Evolutionary conservation across 176 grass and related monocot genomes (phyloP), one percentile per base, ranked within the genome.

Genomic region (Avena insularis): DNA sequence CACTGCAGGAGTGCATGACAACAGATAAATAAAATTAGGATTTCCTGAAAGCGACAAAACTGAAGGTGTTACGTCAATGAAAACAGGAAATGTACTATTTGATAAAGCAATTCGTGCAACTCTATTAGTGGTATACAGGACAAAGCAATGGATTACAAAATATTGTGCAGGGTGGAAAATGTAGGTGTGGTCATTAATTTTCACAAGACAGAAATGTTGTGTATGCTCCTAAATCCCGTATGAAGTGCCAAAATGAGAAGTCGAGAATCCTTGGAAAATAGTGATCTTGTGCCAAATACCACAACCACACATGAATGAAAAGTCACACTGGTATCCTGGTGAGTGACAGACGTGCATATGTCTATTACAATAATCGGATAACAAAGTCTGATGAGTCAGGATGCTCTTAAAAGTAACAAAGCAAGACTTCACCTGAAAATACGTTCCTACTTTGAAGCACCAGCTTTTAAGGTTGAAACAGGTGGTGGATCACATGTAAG

Each of bases 361-460:
- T 38, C 25, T 47, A 80, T 74, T 64, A 58, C 75, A 66, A 49
- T 36, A 84, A 62, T 82, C 66, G 65, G 1, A 33, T 2, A 87
- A 59, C 23, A 35, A 29, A 68, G 36, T 74, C 59, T 76, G 85
- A 86, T 74, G 85, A 80, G 46, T 48, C 46, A 9, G 46, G 49
- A 87, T 80, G 59, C 75, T 87, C 76, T 59, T 75, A 79, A 47
- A 55, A 83, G 48, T 72, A 77, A 43, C 60, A 83, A 79, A 89
- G 27, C 59, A 91, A 74, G 75, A 58, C 43, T 89, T 79, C 80
- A 79, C 66, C 56, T 74, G 48, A 87, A 87, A 87, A 85, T 29
- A 20, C 17, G 35, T 10, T 49, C 35, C 50, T 83, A 63, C 54
- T 83, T 33, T 71, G 36, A 53, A 45, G 49, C 31, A 83, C 79